phyloP scores from a whole-genome alignment of 1,284 basidiomycete species.

The Ceratobasidium sp. region DNA sequence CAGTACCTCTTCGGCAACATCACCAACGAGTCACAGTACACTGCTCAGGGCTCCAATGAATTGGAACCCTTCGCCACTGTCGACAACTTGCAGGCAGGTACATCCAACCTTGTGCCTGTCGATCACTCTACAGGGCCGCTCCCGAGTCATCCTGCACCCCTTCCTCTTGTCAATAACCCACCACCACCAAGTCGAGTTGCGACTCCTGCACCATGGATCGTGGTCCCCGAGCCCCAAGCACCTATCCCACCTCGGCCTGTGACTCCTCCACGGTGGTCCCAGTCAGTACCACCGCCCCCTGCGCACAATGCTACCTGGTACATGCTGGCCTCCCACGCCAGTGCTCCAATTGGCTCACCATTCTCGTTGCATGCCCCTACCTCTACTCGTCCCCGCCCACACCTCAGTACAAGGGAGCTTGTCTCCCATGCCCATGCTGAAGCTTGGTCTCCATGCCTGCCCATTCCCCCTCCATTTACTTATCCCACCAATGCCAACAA shows the following conservation, averaged over 20 bases:
- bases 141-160: background rate
- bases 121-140: too few species aligned
- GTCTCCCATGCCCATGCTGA: background rate
- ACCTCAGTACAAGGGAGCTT: background rate
- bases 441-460: background rate
- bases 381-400: background rate
- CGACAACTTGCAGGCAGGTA: too few species aligned
- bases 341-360: background rate
- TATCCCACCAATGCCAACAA: background rate
- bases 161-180: background rate
- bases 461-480: background rate
- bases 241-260: background rate
- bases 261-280: background rate
- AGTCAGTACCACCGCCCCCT: background rate
- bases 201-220: slow-evolving; percentile 3
- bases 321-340: background rate
- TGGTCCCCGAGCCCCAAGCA: background rate
- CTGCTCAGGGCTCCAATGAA: too few species aligned
- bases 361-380: background rate
- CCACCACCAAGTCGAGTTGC: slow-evolving; percentile 1
- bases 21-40: too few species aligned
- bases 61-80: too few species aligned
- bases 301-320: background rate
- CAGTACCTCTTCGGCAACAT: too few species aligned
- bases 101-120: too few species aligned